Conservation (phyloP, 768 basidiomycete genomes). For the Termitomyces sp. region DNA sequence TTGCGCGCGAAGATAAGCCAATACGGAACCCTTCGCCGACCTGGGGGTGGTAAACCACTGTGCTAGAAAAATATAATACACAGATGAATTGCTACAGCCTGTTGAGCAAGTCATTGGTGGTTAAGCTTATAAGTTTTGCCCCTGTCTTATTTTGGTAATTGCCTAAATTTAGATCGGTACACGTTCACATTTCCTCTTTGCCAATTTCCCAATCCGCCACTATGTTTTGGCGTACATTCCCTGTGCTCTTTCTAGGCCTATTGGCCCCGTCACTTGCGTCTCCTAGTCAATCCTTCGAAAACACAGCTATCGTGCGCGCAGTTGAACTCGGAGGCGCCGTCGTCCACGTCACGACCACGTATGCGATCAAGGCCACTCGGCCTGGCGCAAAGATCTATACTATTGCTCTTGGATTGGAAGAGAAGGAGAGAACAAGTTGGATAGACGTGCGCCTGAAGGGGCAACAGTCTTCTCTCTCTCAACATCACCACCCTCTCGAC, state of each 20-base stretch:
- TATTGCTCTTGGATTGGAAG: conserved; percentile 57
- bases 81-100: background rate
- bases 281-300: conserved; percentile 63
- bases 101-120: background rate
- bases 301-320: conserved; percentile 83
- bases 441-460: conserved; percentile 81
- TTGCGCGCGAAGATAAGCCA: conserved; percentile 76
- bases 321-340: conserved; percentile 88
- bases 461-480: conserved; percentile 42
- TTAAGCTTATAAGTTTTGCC: too few species aligned
- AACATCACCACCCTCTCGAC: conserved; percentile 45
- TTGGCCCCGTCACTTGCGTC: conserved; percentile 32
- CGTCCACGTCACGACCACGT: conserved; percentile 86
- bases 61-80: conserved; percentile 9
- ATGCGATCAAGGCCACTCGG: conserved; percentile 71
- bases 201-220: conserved; percentile 16
- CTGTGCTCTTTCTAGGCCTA: conserved; percentile 41
- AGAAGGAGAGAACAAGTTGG: conserved; percentile 68
- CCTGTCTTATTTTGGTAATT: conserved; percentile 1
- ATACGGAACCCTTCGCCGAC: conserved; percentile 65
- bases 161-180: conserved; percentile 23
- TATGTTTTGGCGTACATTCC: conserved; percentile 40
- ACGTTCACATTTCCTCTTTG: conserved; percentile 31
- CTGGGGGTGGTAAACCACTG: conserved; percentile 70
- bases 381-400: conserved; percentile 60